Conservation (phyloP, 148 eudicot genomes). For the Pouteria glomerata region DNA sequence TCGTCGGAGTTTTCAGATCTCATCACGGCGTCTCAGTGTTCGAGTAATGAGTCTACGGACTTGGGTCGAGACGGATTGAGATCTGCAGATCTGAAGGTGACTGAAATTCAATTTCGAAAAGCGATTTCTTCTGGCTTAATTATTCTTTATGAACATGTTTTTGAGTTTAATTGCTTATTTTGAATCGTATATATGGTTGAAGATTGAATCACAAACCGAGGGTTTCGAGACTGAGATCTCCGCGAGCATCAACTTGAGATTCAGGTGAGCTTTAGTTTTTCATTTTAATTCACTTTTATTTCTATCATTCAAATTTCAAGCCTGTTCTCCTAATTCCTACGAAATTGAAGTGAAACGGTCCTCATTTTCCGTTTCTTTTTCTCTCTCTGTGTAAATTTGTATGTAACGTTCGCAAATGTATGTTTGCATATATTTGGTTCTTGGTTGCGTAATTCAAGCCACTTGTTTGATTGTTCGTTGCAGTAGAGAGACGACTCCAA, state of each 20-base stretch:
- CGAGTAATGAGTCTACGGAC: slow-evolving; percentile 4
- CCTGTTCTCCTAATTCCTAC: background rate
- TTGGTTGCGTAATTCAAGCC: background rate
- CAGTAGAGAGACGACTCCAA: slow-evolving; percentile 27
- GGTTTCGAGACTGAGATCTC: slow-evolving; percentile 19
- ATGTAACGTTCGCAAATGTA: background rate
- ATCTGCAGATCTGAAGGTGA: slow-evolving; percentile 37
- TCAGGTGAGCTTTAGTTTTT: slow-evolving; percentile 24
- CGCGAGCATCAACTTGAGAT: slow-evolving; percentile 11
- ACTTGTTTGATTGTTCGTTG: background rate
- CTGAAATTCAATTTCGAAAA: background rate
- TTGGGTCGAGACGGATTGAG: background rate
- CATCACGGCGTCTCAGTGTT: slow-evolving; percentile 6
- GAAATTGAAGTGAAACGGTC: background rate
- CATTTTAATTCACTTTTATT: background rate
- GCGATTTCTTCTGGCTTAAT: background rate
- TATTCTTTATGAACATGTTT: no score
- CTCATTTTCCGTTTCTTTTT: background rate
- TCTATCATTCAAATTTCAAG: background rate
- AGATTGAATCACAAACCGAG: slow-evolving; percentile 17
- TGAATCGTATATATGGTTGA: background rate
- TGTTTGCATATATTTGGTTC: background rate
- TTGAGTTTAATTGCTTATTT: background rate
- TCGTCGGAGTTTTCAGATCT: slow-evolving; percentile 13
- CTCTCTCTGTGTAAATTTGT: background rate